Evolutionary conservation across 2,329 filamentous ascomycete species (phyloP), one percentile per base, ranked within the genome.

Genomic region (Graphiopsis chlorocephala): DNA sequence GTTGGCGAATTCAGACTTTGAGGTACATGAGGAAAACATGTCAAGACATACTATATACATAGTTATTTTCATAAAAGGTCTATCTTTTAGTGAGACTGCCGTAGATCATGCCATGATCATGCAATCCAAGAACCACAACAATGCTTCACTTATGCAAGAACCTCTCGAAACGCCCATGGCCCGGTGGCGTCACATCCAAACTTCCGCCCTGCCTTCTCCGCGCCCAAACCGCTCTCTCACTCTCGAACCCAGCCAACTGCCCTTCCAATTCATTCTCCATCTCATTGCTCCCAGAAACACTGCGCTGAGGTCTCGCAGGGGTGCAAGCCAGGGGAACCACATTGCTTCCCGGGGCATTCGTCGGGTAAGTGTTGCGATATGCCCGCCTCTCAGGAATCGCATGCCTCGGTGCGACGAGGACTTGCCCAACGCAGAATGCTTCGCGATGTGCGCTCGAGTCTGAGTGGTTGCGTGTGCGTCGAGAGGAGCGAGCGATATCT

Each of bases 161-260:
- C 57, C 72, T 68, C 68, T 75, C 74, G 56, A 70, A 74, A 42
- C 72, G 68, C 15, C 73, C 73, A 45, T 74, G 71, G 14, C 65
- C 67, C 11, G 73, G 72, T 31, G 74, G 74, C 45, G 74, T 76
- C 25, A 67, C 66, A 52, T 75, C 70, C 66, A 75, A 65, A 48
- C 56, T 61, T 7, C 67, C 68, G 20, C 62, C 63, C 47, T 67
- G 71, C 7, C 66, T 66, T 17, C 74, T 63, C 25, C 45, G 53
- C 29, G 67, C 23, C 70, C 71, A 72, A 14, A 64, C 64, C 11
- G 65, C 66, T 17, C 71, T 68, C 52, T 74, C 72, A 23, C 67
- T 67, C 55, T 73, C 72, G 45, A 72, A 33, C 4, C 65, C 67
- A 8, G 60, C 65, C 33, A 72, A 20, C 26, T 64, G 66, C 4